Base-by-base conservation (phyloP, 768 basidiomycete species). In the Psilocybe cyanescens region DNA sequence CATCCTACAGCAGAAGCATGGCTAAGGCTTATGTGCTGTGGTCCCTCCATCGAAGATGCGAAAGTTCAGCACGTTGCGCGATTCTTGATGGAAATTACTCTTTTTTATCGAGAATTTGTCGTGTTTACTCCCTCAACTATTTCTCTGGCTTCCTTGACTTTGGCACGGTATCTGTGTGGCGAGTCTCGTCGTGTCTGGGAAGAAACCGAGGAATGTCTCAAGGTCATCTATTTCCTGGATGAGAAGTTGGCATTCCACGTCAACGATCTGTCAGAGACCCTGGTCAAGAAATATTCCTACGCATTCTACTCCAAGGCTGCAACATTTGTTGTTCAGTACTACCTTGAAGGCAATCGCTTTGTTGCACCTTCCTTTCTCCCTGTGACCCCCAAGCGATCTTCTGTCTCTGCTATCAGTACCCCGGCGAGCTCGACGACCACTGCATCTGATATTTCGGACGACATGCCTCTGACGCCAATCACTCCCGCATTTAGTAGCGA, bases 1-100 rank as follows among this genome's bases (percentile, higher is more conserved):
- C 97, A 99, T 72, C 97, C 97, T 12, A 97, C 97, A 1, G 95
- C 97, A 6, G 97, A 99, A 76, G 92, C 95, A 17, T 99, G 97
- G 97, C 84, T 99, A 28, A 86, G 97, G 57, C 78, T 90, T 44
- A 85, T 91, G 76, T 92, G 90, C 71, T 89, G 87, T 68, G 89
- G 86, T 55, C 83, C 90, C 35, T 81, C 78, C 71, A 72, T 86
- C 62, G 97, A 98, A 74, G 95, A 97, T 59, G 81, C 88, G 55
- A 93, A 91, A 76, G 92, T 97, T 4, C 95, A 97, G 71, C 91
- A 97, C 71, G 91, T 99, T 65, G 95, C 97, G 2, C 89, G 97
- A 52, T 99, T 99, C 81, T 77, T 99, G 73, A 99, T 99, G 97
- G 97, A 99, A 76, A 95, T 98, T 70, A 98, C 97, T 31, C 86